phyloP scores from a whole-genome alignment of 768 basidiomycete genomes.

The Mycena polygramma region DNA sequence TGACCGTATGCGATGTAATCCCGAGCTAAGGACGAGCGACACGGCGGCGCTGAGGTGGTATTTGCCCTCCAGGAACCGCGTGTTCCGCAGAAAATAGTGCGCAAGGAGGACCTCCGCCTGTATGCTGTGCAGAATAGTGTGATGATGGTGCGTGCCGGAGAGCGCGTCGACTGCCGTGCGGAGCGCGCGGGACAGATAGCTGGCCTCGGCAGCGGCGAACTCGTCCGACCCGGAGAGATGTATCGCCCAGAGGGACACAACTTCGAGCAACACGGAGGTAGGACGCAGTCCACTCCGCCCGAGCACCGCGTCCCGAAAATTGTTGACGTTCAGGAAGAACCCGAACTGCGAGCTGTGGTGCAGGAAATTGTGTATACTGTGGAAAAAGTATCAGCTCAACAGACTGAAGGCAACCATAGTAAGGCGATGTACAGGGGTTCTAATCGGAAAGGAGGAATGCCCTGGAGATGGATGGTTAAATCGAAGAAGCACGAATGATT shows the following conservation, averaged over 20 bases:
- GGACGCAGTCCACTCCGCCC: not conserved
- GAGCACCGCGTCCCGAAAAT: constrained; percentile 45
- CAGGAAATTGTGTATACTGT: constrained; percentile 26
- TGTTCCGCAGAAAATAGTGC: constrained; percentile 56
- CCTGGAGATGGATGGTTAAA: not conserved
- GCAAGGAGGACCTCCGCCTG: constrained; percentile 58
- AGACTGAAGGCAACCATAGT: not conserved
- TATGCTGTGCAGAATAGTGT: constrained; percentile 38
- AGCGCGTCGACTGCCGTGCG: not conserved
- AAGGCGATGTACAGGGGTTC: constrained; percentile 27
- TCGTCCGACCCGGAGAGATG: constrained; percentile 20
- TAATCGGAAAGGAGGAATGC: constrained; percentile 21
- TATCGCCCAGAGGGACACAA: not conserved
- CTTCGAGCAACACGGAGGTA: not conserved
- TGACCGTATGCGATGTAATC: not conserved
- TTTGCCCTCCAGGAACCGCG: constrained; percentile 56
- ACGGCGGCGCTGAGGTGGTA: constrained; percentile 46
- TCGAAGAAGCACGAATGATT: not conserved
- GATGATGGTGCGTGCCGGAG: not conserved
- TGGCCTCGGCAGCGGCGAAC: not conserved
- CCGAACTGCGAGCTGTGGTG: constrained; percentile 49
- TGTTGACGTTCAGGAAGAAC: constrained; percentile 58
- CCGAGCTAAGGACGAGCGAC: not conserved
- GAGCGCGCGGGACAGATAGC: not conserved
- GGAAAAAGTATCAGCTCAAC: not conserved